Evolutionary conservation across 176 grass and related monocot genomes (phyloP).

Genomic region (Secale cereale): DNA sequence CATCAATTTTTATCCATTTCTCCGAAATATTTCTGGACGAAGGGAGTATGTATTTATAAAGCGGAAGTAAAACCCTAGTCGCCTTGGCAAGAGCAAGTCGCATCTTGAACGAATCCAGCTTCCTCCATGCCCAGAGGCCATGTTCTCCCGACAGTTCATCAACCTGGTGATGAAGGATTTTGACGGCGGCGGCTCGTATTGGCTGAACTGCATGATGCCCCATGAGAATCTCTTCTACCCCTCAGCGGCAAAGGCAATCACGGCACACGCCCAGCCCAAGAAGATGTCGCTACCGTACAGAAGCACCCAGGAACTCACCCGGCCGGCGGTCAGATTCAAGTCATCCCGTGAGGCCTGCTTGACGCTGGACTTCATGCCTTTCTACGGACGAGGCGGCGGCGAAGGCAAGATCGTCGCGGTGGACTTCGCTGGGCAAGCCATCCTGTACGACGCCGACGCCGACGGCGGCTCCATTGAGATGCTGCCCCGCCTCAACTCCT

Average conservation of each 20-base stretch:
- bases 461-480: neutral
- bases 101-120: neutral
- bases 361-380: neutral
- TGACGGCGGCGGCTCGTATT: neutral
- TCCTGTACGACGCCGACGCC: neutral
- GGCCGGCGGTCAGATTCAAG: neutral
- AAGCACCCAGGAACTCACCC: neutral
- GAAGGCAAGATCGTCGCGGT: neutral
- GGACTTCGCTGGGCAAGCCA: neutral
- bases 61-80: too few relatives aligned
- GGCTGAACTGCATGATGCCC: neutral
- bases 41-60: too few relatives aligned
- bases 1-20: too few relatives aligned
- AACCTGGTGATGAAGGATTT: neutral
- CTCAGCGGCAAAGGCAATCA: neutral
- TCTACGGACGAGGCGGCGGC: neutral
- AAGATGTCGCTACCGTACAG: neutral
- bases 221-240: neutral
- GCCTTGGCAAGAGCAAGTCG: neutral
- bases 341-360: neutral
- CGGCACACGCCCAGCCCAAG: neutral
- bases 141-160: neutral
- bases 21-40: too few relatives aligned
- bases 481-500: neutral
- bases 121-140: neutral